phyloP scores from a whole-genome alignment of 1,284 basidiomycete species.

The Cystobasidiaceae sp. region DNA sequence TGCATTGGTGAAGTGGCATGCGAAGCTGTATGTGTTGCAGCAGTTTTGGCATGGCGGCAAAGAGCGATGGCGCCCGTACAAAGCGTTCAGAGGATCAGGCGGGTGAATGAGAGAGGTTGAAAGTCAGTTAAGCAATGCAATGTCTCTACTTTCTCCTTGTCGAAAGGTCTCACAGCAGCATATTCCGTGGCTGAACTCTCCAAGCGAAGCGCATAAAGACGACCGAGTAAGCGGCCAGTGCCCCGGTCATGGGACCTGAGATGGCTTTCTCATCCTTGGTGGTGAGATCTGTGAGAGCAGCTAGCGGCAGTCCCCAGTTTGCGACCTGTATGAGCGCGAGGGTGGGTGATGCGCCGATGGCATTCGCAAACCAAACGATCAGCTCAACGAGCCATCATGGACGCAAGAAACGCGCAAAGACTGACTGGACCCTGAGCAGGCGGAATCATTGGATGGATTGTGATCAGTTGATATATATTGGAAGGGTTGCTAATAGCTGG shows the following conservation, averaged over 20 bases:
- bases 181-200: conserved; percentile 90
- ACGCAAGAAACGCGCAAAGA: neutral
- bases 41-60: conserved; percentile 65
- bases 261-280: conserved; percentile 89
- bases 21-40: neutral
- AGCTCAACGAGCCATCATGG: neutral
- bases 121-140: neutral
- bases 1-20: conserved; percentile 70
- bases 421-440: neutral
- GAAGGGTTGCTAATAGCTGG: neutral
- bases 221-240: conserved; percentile 83
- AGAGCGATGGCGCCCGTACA: conserved; percentile 50
- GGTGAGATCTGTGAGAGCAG: conserved; percentile 76
- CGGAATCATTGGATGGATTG: neutral
- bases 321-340: conserved; percentile 59
- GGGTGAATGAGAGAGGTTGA: neutral
- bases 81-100: neutral
- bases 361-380: neutral
- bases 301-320: conserved; percentile 93
- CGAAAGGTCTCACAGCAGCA: conserved; percentile 46
- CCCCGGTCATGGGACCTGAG: conserved; percentile 89
- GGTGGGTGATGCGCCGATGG: neutral
- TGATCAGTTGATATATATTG: neutral
- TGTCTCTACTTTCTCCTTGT: too few species aligned
- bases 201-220: conserved; percentile 56